Base-by-base conservation (phyloP, 164 flowering plant species). In the Berberis thunbergii region DNA sequence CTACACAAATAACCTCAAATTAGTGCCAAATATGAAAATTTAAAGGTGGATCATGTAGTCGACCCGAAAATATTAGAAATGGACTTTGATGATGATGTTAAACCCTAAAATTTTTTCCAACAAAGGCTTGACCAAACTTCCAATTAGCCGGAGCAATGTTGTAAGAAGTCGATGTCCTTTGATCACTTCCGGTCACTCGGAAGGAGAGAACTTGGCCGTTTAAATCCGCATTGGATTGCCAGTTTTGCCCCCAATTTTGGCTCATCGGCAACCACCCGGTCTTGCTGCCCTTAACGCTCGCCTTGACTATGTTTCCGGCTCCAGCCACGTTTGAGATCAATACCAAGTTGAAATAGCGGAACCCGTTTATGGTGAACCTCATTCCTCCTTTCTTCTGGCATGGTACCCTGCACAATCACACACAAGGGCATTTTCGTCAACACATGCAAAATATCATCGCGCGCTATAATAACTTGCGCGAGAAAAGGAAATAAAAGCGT, bases 171-270 rank as follows among this genome's bases (percentile, higher is more conserved):
- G 88, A 82, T 6, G 80, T 76, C 7, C 92, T 76, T 10, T 73
- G 80, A 64, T 88, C 96, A 71, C 92, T 85, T 67, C 68, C 88
- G 54, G 86, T 83, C 64, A 88, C 83, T 11, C 92, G 77, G 74
- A 88, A 86, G 1, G 92, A 83, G 3, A 88, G 80, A 10, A 88
- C 62, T 78, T 88, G 96, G 8, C 92, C 92, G 41, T 73, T 80
- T 68, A 88, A 63, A 4, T 79, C 79, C 0, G 82, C 55, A 26
- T 83, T 80, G 1, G 90, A 75, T 56, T 87, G 88, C 94, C 94
- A 87, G 70, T 87, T 87, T 70, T 87, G 95, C 59, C 95, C 95
- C 95, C 95, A 87, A 68, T 87, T 87, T 0, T 87, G 69, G 74
- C 84, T 85, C 91, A 87, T 53, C 60, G 72, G 64, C 83, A 88